Base-by-base conservation (phyloP, 768 basidiomycete genomes). In the Boletus eberwhitei region DNA sequence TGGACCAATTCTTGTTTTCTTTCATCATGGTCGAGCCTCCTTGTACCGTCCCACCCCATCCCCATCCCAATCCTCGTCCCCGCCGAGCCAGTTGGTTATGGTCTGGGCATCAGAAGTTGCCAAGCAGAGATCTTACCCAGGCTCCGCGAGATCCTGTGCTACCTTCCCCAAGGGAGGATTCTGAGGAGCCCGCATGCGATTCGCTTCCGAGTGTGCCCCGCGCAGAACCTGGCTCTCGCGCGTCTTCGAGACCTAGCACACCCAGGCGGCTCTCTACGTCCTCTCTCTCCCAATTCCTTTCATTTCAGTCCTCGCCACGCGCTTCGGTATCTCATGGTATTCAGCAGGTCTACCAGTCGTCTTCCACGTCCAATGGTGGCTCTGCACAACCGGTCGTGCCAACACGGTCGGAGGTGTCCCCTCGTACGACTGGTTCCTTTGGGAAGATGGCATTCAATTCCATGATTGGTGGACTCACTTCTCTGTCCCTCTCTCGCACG, bases 381-480 rank as follows among this genome's bases (percentile, higher is more conserved):
- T 43, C 64, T 9, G 35, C 53, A 2, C 60, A 56, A 13, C 39
- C 48, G 4, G 11, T 54, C 8, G 42, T 47, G 8, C 48, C 53
- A 6, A 17, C 74, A 48, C 65, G 76, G 6, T 64, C 75, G 2
- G 78, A 80, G 22, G 58, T 69, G 11, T 55, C 68, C 9, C 54
- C 64, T 63, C 75, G 70, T 59, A 59, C 63, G 14, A 66, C 73
- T 12, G 79, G 79, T 36, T 80, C 84, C 0, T 87, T 88, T 64
- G 76, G 81, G 51, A 84, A 81, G 60, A 80, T 78, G 71, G 80
- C 87, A 0, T 75, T 91, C 53, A 83, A 80, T 58, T 77, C 75
- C 32, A 85, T 90, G 84, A 86, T 90, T 73, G 84, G 83, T 36
- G 83, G 84, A 2, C 75, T 88, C 32, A 84, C 86, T 35, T 78